Base-by-base conservation (phyloP, 2,329 filamentous ascomycete species). In the Xylariaceae sp. region DNA sequence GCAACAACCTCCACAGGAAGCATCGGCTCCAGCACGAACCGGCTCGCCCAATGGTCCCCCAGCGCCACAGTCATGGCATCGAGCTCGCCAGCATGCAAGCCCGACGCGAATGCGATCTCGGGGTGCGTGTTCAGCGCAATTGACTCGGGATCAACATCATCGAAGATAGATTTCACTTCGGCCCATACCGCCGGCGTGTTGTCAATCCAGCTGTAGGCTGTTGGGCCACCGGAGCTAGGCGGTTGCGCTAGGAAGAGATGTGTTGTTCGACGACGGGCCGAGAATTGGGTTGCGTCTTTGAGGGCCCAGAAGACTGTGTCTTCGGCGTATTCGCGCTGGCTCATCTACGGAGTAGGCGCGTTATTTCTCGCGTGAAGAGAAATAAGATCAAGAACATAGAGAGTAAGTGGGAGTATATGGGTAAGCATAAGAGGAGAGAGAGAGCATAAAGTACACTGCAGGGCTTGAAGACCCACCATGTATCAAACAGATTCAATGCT, bases 241-340 rank as follows among this genome's bases (percentile, higher is more conserved):
- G 66, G 59, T 22, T 67, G 61, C 4, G 69, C 67, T 12, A 79
- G 59, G 56, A 76, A 75, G 12, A 79, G 68, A 10, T 72, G 64
- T 0, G 74, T 74, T 2, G 74, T 75, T 27, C 73, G 65, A n/a
- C 73, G 68, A 5, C 72, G 67, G 4, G 74, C 72, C 2, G 71
- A 73, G 58, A 76, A 76, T 53, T 73, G 66, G 6, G 57, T 62
- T 5, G 67, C 67, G 17, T 63, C 58, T 50, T 75, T 75, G 25
- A 76, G 64, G 3, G 72, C 70, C 72, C 72, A 76, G 58, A 75
- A 76, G 20, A 71, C 67, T 0, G 72, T 75, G 45, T 76, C 73
- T 53, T 76, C 73, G 48, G 70, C 72, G 54, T 76, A 74, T 51
- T 76, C 73, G 40, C 68, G 69, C 58, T 76, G 72, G 61, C 69